Evolutionary conservation across 768 basidiomycete genomes (phyloP).

Genomic region (Termitomyces sp.): DNA sequence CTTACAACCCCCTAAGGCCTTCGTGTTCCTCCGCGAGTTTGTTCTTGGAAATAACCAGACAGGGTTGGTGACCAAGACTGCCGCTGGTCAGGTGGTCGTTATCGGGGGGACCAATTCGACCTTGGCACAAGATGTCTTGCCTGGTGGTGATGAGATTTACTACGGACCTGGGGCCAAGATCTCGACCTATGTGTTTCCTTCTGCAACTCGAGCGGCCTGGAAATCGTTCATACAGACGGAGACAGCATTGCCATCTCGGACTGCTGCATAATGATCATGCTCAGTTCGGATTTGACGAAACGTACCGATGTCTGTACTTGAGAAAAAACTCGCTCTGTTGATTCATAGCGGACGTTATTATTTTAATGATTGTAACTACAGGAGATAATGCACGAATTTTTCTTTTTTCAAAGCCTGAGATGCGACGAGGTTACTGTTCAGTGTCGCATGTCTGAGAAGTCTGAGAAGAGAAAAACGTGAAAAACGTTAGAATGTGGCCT

Average conservation of each 20-base stretch:
- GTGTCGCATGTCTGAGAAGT: background rate
- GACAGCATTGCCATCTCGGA: conserved; percentile 20
- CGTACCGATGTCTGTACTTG: conserved; percentile 11
- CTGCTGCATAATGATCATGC: background rate
- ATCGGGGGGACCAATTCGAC: conserved; percentile 46
- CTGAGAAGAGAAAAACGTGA: conserved; percentile 53
- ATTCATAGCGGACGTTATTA: background rate
- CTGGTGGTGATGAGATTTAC: conserved; percentile 51
- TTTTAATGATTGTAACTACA: background rate
- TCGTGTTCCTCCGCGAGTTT: conserved; percentile 61
- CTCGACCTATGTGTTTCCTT: conserved; percentile 51
- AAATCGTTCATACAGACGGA: conserved; percentile 40
- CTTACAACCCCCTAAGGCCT: conserved; percentile 36
- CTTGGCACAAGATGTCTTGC: conserved; percentile 41
- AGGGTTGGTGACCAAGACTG: conserved; percentile 42
- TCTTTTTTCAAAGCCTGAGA: background rate
- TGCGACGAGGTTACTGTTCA: background rate
- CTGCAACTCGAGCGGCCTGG: conserved; percentile 55
- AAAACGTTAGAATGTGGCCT: background rate
- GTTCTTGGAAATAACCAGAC: conserved; percentile 57
- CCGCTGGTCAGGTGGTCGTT: conserved; percentile 25
- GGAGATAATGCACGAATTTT: background rate
- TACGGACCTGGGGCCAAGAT: conserved; percentile 45
- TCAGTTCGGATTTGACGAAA: background rate
- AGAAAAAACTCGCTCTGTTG: conserved; percentile 40